These are phyloP conservation scores for rapeseed (Brassica napus) DNA, from an alignment of 345 rosid genomes.

Conservation along the genomic window Da-Ae NC_063450.1:52864001-52864500, in stretches of 20 bases:
- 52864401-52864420: no score
- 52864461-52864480: background rate
- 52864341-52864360: background rate
- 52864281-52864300: background rate
- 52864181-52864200: background rate
- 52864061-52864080: background rate
- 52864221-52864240: no score
- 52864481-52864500: background rate
- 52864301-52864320: background rate
- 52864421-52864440: no score
- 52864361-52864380: background rate
- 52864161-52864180: background rate
- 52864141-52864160: background rate
- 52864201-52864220: background rate
- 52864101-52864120: background rate
- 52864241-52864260: no score
- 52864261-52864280: background rate
- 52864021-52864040: background rate
- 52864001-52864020: background rate
- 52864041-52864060: background rate
- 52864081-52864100: background rate
- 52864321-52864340: background rate
- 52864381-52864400: no score
- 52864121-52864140: background rate
- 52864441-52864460: background rate